Evolutionary conservation across 352 stramenopile genomes (phyloP), one percentile per base, ranked within the genome.

Genomic region (Pseudoperonospora humuli): DNA sequence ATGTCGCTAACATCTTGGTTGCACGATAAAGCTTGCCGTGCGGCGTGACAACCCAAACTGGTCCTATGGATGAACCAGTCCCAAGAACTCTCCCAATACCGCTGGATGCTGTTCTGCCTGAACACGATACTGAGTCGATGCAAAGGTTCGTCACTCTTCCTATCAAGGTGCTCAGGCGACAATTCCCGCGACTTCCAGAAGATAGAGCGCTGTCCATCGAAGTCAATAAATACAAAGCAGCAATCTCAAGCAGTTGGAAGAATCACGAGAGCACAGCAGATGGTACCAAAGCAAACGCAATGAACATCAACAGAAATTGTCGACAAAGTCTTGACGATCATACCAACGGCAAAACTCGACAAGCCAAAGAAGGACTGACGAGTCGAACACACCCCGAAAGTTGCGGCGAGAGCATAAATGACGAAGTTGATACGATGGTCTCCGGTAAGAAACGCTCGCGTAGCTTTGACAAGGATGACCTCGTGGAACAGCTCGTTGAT

Each of bases 91-190:
- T 88, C 5, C 76, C 76, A 13, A 46, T 88, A 14, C 55, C 67
- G 18, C 25, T 63, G 8, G 76, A 88, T 36, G 67, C 73, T n/a
- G 64, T 88, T 35, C 26, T 86, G 10, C 57, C 54, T 0, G 76
- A 86, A 33, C 58, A 75, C 25, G 67, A 80, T 26, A 67, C 54
- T 1, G 53, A 75, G 18, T 65, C 67, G 3, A 32, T 85, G 46
- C 54, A 61, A 34, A 40, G 38, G n/a, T 86, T 84, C 31, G 50
- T 26, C 0, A 45, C 57, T 3, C 15, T 82, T 17, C 54, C 64
- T 2, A 27, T 88, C 34, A 80, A 75, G 27, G 17, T 61, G 14
- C 54, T 88, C 26, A 42, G 74, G 1, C 61, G 55, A 24, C 55
- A 70, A 20, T 88, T 70, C 11, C 76, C 76, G 9, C 73, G 62